Evolutionary conservation across 257 asterid species (phyloP), one percentile per base, ranked within the genome.

Genomic region (Fraxinus excelsior): DNA sequence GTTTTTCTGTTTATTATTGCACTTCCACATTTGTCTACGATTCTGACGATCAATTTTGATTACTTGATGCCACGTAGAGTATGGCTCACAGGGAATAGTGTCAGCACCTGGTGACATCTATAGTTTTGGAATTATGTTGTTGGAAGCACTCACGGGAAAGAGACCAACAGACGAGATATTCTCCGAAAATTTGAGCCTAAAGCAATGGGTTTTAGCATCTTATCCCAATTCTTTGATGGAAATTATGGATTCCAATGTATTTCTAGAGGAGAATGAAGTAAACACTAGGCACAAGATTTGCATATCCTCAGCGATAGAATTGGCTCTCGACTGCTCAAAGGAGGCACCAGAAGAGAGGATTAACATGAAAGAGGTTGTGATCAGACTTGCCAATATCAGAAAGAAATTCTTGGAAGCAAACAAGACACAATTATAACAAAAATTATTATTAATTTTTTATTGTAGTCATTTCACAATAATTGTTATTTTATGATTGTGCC

Each of bases 91-190:
- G 32, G 83, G 86, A 29, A 28, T 76, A 19, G 73, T 42, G 35
- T 65, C 78, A 2, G 14, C 73, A 23, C 16, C 68, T 31, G 82
- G 82, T 12, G 82, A 78, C 38, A 75, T 82, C 46, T 82, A 75
- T 73, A 82, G 86, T 49, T 82, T 70, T 13, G 86, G 86, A 21
- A 71, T 82, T 12, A 38, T 82, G 80, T 34, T 78, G 66, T 70
- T 82, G 69, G 86, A 82, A 71, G 65, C 76, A 44, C 18, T 82
- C 23, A 75, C 81, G 14, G 32, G 78, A 21, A 75, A 73, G 67
- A 82, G 70, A 65, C 86, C 83, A 19, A 82, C 80, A 0, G 72
- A 67, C 19, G 83, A 75, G 34, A 44, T 71, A 2, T 78, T 78
- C 62, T 23, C 38, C 18, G 82, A 37, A 35, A 67, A 71, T 5